Evolutionary conservation across 768 basidiomycete species (phyloP), one percentile per base, ranked within the genome.

Genomic region (Trametes elegans): DNA sequence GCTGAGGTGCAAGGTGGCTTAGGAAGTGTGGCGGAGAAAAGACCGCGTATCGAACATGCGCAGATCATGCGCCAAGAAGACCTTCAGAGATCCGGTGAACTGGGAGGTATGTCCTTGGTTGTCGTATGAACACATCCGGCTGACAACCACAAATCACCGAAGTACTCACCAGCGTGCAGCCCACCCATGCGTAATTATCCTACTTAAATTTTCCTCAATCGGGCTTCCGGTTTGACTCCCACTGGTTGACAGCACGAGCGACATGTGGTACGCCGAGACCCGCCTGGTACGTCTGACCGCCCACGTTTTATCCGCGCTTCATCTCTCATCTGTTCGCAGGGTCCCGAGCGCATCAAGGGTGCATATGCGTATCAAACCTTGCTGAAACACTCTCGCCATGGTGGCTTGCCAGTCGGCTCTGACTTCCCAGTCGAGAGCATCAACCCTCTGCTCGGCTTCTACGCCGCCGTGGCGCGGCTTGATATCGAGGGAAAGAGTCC

Each of bases 401-500:
- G 77, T 0, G 68, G 84, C 13, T 77, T 95, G 2, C 85, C 93
- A 0, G 76, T 98, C 1, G 95, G 96, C 2, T 92, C 93, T 3
- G 95, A 98, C 68, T 97, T 98, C 70, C 96, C 96, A 0, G 85
- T 98, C 3, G 95, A 98, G 69, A 80, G 83, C 9, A 86, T 96
- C 49, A 91, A 96, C 64, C 95, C 96, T 0, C 73, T 98, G 29
- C 74, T 88, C 3, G 92, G 91, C 0, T 95, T 97, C 70, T 93
- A 94, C 62, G 93, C 96, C 5, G 92, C 93, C 0, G 79, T 93
- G 2, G 78, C 92, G 1, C 80, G 95, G 13, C 74, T 91, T 5
- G 78, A 80, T 21, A 74, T 77, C 2, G 75, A 81, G 11, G 93
- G 93, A 0, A 72, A 74, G 16, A 93, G 90, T 19, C 96, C 95